Conservation (phyloP, 2,329 filamentous ascomycete species). For the Talaromyces sp. region DNA sequence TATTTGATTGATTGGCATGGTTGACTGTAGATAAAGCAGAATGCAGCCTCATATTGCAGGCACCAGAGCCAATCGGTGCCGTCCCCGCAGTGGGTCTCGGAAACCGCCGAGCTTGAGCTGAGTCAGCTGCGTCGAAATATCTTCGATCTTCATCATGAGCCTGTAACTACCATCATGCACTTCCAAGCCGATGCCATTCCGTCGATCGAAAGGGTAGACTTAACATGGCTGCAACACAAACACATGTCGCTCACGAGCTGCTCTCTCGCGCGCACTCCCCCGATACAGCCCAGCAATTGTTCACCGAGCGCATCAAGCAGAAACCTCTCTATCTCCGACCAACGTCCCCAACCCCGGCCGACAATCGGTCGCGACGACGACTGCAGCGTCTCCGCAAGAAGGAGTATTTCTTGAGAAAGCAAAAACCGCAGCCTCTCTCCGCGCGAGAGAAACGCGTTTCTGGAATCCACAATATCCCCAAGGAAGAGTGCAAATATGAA, state of each 20-base stretch:
- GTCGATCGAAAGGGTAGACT: no score
- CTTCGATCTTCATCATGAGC: background rate
- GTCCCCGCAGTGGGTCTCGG: background rate
- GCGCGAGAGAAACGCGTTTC: constrained; percentile 71
- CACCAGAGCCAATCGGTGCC: background rate
- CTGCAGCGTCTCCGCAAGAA: constrained; percentile 44
- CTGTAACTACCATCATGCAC: background rate
- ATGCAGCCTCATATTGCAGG: background rate
- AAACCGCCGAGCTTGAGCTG: background rate
- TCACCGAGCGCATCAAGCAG: constrained; percentile 75
- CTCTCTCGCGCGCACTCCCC: constrained; percentile 76
- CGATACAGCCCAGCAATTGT: constrained; percentile 65
- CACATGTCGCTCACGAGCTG: constrained; percentile 56
- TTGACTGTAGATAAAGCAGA: background rate
- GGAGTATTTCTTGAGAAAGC: constrained; percentile 42
- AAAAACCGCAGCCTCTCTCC: constrained; percentile 66
- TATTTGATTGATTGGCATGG: no score
- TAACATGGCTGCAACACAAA: constrained; percentile 17
- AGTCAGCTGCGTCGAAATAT: background rate
- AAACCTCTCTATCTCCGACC: constrained; percentile 76
- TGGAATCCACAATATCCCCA: constrained; percentile 70
- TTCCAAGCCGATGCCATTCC: background rate
- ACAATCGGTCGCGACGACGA: constrained; percentile 52
- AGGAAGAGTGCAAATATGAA: constrained; percentile 63
- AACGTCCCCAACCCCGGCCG: constrained; percentile 61